Evolutionary conservation across 73 alveolate species (phyloP), one percentile per base, ranked within the genome.

Genomic region (Paramecium tetraurelia): DNA sequence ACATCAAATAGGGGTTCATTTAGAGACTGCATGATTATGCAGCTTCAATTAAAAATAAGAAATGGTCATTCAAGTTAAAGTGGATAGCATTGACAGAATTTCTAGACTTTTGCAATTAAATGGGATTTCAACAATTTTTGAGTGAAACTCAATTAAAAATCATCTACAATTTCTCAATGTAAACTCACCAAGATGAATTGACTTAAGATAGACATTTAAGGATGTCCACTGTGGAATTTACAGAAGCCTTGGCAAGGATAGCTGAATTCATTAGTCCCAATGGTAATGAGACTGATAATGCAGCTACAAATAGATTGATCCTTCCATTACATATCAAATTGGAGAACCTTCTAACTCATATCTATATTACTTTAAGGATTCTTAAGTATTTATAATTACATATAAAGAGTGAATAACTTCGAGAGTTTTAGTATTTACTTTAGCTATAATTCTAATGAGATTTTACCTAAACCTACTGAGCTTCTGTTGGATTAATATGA

Each of bases 151-250:
- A 96, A 83, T 93, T 96, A n/a, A 94, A 95, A 16, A 75, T 94
- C 21, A 83, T 94, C 33, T 96, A 92, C 83, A 96, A 96, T 58
- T 83, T 92, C 27, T 80, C 97, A 8, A 96, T 95, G 95, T 92
- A 95, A 98, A 95, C 98, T 10, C 95, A 96, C 59, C 85, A 93
- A 18, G 92, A 95, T 70, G 99, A 96, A 71, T 59, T 96, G n/a
- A 96, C 94, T 16, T 53, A 29, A 29, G 98, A 96, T 58, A 92
- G 97, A 38, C 97, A 95, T 41, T 85, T 94, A 92, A 76, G 94
- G 63, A 96, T 96, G 98, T 18, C 76, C 11, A 85, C 84, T 24
- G 80, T 95, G n/a, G 98, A 96, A 80, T 96, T 96, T 80, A 36
- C 95, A 2, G 98, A 96, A 89, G 97, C 96, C 20, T 33, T 96